Percentiles rank a stretch among this genome's conserved stretches.
These are phyloP conservation scores for Dothideomycetes sp. DNA, from an alignment of 2,329 filamentous ascomycete genomes.

Conservation along the genomic window DNA sequence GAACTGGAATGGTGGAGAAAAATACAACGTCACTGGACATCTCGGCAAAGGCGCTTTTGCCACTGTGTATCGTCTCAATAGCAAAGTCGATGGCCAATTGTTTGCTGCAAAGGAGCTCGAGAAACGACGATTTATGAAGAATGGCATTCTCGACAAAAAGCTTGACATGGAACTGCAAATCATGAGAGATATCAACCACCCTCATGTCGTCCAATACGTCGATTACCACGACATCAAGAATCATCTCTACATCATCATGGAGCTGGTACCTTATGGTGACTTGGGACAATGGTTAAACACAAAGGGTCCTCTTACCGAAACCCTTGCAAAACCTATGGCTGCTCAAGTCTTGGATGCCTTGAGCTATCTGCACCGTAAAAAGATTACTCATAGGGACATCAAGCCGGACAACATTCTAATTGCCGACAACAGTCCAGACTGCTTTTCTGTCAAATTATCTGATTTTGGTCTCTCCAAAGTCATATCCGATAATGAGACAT, in stretches of 20 bases:
- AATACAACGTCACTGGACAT: slow-evolving; percentile 72
- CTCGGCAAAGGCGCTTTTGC: slow-evolving; percentile 95
- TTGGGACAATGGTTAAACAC: slow-evolving; percentile 62
- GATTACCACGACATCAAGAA: slow-evolving; percentile 77
- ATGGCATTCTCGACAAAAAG: slow-evolving; percentile 79
- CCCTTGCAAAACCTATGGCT: slow-evolving; percentile 61
- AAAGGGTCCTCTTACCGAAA: slow-evolving; percentile 56
- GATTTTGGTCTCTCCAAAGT: slow-evolving; percentile 97
- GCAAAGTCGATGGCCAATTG: slow-evolving; percentile 70
- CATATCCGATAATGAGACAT: slow-evolving; percentile 73
- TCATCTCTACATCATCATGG: slow-evolving; percentile 93
- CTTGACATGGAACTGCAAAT: slow-evolving; percentile 97
- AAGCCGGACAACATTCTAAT: slow-evolving; percentile 98
- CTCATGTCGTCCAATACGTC: slow-evolving; percentile 84
- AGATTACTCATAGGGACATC: slow-evolving; percentile 95
- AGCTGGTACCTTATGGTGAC: slow-evolving; percentile 76
- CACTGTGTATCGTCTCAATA: slow-evolving; percentile 81
- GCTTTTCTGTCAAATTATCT: slow-evolving; percentile 75
- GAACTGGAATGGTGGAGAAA: slow-evolving; percentile 70
- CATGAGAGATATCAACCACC: slow-evolving; percentile 76
- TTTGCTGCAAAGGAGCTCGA: slow-evolving; percentile 93
- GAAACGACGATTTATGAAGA: slow-evolving; percentile 87
- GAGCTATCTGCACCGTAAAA: slow-evolving; percentile 74
- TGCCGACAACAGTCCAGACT: slow-evolving; percentile 52
- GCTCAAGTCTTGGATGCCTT: slow-evolving; percentile 71